Evolutionary conservation across 768 basidiomycete genomes (phyloP).

Genomic region (Suillus alpinus): DNA sequence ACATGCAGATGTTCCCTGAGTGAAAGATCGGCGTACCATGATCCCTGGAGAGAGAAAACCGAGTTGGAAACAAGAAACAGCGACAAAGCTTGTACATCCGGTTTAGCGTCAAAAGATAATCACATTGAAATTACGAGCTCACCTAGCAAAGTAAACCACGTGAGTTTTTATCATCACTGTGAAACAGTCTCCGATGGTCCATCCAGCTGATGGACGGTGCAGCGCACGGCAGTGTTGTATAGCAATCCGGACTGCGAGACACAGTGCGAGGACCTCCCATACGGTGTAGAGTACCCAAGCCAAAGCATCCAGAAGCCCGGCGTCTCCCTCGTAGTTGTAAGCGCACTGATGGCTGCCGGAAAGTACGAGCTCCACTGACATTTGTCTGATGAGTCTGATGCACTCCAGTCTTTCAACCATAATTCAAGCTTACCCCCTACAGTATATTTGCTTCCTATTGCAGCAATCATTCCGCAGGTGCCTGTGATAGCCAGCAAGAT

Average conservation of each 20-base stretch:
- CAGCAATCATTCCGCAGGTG: neutral
- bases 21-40: neutral
- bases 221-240: neutral
- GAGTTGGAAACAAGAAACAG: neutral
- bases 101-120: neutral
- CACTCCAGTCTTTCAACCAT: neutral
- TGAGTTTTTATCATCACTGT: neutral
- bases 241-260: neutral
- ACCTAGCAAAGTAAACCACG: neutral
- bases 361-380: neutral
- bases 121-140: neutral
- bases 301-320: neutral
- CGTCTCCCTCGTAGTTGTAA: neutral
- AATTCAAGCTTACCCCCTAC: neutral
- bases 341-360: neutral
- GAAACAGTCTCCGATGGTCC: neutral
- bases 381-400: neutral
- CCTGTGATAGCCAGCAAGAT: neutral
- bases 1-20: neutral
- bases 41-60: neutral
- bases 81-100: neutral
- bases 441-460: neutral
- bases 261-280: neutral
- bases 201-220: neutral
- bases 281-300: neutral